Evolutionary conservation across 345 rosid species (phyloP).

Genomic region (Melaleuca quinquenervia): DNA sequence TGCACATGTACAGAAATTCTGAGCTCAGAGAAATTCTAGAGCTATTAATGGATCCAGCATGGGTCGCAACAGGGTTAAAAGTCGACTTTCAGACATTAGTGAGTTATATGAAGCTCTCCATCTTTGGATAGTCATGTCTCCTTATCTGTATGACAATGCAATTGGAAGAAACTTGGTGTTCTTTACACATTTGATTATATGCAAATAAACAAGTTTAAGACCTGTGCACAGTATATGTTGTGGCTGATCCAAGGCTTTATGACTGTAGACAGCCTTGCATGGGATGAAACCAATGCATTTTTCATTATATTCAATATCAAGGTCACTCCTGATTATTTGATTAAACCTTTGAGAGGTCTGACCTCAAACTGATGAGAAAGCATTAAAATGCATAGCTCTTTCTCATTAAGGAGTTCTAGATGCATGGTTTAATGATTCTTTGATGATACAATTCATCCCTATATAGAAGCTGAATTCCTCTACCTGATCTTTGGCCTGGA

Average conservation of each 20-base stretch:
- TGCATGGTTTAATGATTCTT: not conserved
- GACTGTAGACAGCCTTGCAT: not conserved
- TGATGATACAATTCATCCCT: not conserved
- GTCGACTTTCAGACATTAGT: conserved; percentile 73
- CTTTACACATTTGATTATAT: not conserved
- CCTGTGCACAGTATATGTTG: not conserved
- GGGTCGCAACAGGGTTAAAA: conserved; percentile 95
- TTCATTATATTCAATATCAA: not conserved
- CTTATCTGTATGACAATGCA: not conserved
- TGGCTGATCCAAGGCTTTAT: not conserved
- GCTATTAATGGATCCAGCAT: conserved; percentile 81
- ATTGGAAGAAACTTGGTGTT: not conserved
- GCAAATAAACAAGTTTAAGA: not conserved
- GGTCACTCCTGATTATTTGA: not conserved
- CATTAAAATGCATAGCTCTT: not conserved
- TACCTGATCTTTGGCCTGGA: not conserved
- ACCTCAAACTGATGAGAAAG: not conserved
- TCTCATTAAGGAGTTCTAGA: not conserved
- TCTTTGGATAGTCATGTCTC: not conserved
- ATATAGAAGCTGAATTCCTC: not conserved
- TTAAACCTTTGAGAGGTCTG: not conserved
- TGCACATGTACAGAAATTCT: conserved; percentile 49
- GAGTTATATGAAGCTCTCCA: conserved; percentile 10
- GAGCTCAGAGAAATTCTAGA: conserved; percentile 64
- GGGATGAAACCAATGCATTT: not conserved